These are phyloP conservation scores for Pelargonium australe DNA, from an alignment of 441 rosid species.

Conservation along the genomic window DNA sequence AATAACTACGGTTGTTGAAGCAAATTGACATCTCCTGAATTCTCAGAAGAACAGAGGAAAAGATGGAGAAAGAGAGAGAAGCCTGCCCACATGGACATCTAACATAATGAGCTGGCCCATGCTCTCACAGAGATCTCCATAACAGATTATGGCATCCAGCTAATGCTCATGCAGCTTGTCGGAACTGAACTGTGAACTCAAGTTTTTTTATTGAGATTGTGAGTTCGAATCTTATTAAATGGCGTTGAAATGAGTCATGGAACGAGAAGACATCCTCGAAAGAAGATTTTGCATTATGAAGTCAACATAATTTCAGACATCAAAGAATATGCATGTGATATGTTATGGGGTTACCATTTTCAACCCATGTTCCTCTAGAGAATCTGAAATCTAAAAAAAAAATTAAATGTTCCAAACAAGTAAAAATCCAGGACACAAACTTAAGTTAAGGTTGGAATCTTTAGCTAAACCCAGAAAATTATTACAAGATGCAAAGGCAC, in stretches of 20 bases:
- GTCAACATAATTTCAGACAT: neutral
- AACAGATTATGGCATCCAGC: constrained; percentile 4
- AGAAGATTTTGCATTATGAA: neutral
- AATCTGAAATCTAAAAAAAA: neutral
- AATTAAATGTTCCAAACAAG: neutral
- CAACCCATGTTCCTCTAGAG: neutral
- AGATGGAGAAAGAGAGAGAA: neutral
- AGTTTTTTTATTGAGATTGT: neutral
- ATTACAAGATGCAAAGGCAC: too few relatives aligned
- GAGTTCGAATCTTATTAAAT: neutral
- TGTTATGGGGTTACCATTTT: neutral
- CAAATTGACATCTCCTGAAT: neutral
- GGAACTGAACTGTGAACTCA: neutral
- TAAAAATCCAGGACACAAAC: neutral
- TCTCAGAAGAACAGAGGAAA: neutral
- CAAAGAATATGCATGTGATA: neutral
- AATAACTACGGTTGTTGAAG: neutral
- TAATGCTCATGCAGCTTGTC: neutral
- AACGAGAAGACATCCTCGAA: too few relatives aligned
- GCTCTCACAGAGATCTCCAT: constrained; percentile 2
- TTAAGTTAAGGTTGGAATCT: constrained; percentile 1
- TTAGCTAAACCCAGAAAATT: constrained; percentile 1
- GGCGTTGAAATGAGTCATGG: too few relatives aligned
- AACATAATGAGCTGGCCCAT: neutral
- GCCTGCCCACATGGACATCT: constrained; percentile 3